These are phyloP conservation scores for Lentinus brumalis DNA, from an alignment of 768 basidiomycete genomes.

Conservation along the genomic window DNA sequence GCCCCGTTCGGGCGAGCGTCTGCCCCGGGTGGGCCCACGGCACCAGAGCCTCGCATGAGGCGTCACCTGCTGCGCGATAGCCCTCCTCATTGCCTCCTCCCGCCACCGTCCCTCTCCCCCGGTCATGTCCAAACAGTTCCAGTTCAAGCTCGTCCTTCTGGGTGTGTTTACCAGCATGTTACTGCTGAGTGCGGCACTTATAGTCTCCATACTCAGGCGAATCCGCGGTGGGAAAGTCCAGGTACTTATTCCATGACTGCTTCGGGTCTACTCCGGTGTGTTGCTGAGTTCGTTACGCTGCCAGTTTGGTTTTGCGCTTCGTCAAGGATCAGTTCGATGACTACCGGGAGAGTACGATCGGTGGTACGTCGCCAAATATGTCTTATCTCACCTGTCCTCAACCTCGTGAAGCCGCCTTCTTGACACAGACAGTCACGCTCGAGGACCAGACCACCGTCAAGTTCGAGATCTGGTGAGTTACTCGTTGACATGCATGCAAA, in stretches of 20 bases:
- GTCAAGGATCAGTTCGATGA: conserved; percentile 97
- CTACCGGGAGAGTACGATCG: conserved; percentile 93
- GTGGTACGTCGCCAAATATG: conserved; percentile 50
- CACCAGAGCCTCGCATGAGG: conserved; percentile 7
- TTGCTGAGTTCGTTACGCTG: conserved; percentile 14
- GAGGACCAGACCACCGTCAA: conserved; percentile 91
- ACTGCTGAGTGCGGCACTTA: background rate
- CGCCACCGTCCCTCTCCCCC: conserved; percentile 30
- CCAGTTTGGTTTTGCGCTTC: conserved; percentile 89
- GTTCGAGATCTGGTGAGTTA: conserved; percentile 92
- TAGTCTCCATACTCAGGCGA: conserved; percentile 62
- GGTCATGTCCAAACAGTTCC: conserved; percentile 88
- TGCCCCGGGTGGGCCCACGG: background rate
- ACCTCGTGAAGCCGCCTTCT: conserved; percentile 75
- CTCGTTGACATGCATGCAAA: background rate
- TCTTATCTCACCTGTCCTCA: conserved; percentile 25
- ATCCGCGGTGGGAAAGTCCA: conserved; percentile 97
- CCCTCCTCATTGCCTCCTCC: conserved; percentile 22
- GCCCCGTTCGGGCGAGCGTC: background rate
- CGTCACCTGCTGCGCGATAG: conserved; percentile 17
- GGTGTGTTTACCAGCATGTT: conserved; percentile 50
- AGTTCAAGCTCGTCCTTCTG: conserved; percentile 95
- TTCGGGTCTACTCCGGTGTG: conserved; percentile 31
- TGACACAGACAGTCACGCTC: conserved; percentile 95
- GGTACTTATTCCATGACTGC: conserved; percentile 44